phyloP scores from a whole-genome alignment of 2,329 filamentous ascomycete species.

The Trichoderma sp. region DNA sequence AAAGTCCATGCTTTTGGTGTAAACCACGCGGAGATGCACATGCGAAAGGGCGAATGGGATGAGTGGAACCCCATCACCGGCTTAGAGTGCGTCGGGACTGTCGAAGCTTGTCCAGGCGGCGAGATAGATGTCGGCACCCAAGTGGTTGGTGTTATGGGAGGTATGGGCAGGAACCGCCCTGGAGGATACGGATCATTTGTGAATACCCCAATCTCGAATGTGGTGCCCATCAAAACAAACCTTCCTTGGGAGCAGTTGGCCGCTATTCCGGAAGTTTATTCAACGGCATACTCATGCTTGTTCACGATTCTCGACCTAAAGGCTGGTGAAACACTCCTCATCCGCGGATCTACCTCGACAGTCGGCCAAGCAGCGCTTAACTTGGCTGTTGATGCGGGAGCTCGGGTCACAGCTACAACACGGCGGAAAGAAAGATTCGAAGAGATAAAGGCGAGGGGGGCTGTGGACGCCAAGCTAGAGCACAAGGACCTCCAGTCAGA shows the following conservation, averaged over 20 bases:
- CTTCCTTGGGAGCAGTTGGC: conserved; percentile 21
- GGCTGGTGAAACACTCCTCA: conserved; percentile 13
- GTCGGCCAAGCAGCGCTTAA: conserved; percentile 22
- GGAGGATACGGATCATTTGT: conserved; percentile 43
- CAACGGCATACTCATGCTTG: conserved; percentile 17
- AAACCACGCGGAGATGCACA: conserved; percentile 50
- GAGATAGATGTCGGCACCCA: conserved; percentile 37
- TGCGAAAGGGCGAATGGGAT: conserved; percentile 46
- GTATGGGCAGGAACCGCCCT: conserved; percentile 42
- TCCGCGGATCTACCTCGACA: conserved; percentile 23
- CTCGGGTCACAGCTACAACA: conserved; percentile 13
- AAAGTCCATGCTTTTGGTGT: conserved; percentile 45
- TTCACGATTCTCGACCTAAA: conserved; percentile 16
- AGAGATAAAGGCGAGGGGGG: conserved; percentile 4
- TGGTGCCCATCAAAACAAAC: conserved; percentile 10
- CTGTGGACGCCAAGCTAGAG: conserved; percentile 10
- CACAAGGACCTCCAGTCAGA: conserved; percentile 1
- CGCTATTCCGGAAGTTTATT: conserved; percentile 17
- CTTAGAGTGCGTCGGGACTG: conserved; percentile 46
- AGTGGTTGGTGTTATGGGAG: conserved; percentile 46
- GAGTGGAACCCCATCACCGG: conserved; percentile 43
- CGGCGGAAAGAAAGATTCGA: conserved; percentile 8
- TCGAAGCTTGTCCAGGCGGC: conserved; percentile 39
- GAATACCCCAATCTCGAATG: not conserved
- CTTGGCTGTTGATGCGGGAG: conserved; percentile 22